Conservation (phyloP, 1,284 basidiomycete genomes). For the Bondarzewia mesenterica region DNA sequence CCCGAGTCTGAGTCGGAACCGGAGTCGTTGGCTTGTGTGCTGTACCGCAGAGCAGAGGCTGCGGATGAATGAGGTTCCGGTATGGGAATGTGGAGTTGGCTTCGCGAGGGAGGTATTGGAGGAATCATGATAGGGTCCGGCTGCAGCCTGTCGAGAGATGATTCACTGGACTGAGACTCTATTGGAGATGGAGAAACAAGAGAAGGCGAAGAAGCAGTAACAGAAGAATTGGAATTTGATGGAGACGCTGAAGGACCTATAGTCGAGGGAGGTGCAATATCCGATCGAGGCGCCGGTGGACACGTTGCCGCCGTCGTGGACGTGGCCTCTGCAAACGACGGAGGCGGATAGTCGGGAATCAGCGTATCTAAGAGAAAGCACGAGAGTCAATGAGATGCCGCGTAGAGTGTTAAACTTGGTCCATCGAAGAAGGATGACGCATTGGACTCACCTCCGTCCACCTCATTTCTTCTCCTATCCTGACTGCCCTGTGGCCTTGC, state of each 20-base stretch:
- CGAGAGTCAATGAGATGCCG: too few species aligned
- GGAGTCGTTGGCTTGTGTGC: conserved; percentile 11
- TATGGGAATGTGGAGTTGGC: conserved; percentile 8
- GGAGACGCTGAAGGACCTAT: conserved; percentile 6
- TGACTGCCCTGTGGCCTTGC: conserved; percentile 9
- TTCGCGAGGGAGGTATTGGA: background rate
- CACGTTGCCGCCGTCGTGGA: conserved; percentile 13
- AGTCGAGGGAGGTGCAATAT: conserved; percentile 8
- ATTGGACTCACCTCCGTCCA: conserved; percentile 13
- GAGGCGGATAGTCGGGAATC: conserved; percentile 50
- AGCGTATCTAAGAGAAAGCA: conserved; percentile 15
- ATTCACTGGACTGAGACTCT: background rate
- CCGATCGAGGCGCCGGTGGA: conserved; percentile 8
- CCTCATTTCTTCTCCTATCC: conserved; percentile 11
- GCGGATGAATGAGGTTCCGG: conserved; percentile 5
- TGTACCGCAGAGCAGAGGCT: conserved; percentile 9
- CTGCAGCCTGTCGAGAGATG: background rate
- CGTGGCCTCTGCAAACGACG: conserved; percentile 50
- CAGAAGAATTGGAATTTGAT: background rate
- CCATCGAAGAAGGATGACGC: background rate
- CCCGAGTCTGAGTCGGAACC: conserved; percentile 7
- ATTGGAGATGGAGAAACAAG: background rate
- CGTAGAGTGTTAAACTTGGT: too few species aligned
- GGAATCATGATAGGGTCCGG: background rate
- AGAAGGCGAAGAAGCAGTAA: background rate